Conservation (phyloP, 2,329 filamentous ascomycete species). For the Blumeria hordei region DNA sequence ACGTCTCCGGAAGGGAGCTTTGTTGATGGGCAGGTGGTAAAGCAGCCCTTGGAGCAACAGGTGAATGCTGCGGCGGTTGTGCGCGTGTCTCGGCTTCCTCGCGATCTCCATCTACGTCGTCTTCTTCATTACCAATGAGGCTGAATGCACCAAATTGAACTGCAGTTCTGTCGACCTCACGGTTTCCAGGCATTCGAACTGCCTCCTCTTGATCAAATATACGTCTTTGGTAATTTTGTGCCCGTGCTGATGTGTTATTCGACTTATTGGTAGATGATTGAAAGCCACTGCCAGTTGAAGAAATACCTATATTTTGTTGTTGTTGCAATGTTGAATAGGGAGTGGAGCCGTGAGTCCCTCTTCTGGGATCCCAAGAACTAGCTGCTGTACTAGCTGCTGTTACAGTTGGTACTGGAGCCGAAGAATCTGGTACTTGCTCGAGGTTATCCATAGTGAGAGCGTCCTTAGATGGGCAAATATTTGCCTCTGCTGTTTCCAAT, state of each 20-base stretch:
- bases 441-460: slow-evolving; percentile 81
- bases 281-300: slow-evolving; percentile 43
- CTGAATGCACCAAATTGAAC: slow-evolving; percentile 95
- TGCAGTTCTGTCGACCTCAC: slow-evolving; percentile 74
- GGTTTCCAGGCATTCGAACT: slow-evolving; percentile 93
- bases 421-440: slow-evolving; percentile 67
- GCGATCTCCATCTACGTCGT: slow-evolving; percentile 80
- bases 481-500: slow-evolving; percentile 19
- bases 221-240: slow-evolving; percentile 61
- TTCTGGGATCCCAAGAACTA: slow-evolving; percentile 58
- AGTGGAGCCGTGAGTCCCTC: slow-evolving; percentile 33
- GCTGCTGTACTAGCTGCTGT: slow-evolving; percentile 76
- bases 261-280: slow-evolving; percentile 67
- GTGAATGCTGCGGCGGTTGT: slow-evolving; percentile 82
- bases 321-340: slow-evolving; percentile 40
- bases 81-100: slow-evolving; percentile 89
- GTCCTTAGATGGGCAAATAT: slow-evolving; percentile 48
- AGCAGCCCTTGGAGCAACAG: slow-evolving; percentile 63
- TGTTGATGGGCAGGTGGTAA: slow-evolving; percentile 46
- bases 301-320: slow-evolving; percentile 27
- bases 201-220: slow-evolving; percentile 90
- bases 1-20: slow-evolving; percentile 28
- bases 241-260: slow-evolving; percentile 34
- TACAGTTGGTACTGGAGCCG: slow-evolving; percentile 49
- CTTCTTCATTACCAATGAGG: slow-evolving; percentile 50